Percentiles rank a stretch among this genome's conserved stretches.
These are phyloP conservation scores for Solanum etuberosum DNA, from an alignment of 257 asterid species.

Conservation along the genomic window DNA sequence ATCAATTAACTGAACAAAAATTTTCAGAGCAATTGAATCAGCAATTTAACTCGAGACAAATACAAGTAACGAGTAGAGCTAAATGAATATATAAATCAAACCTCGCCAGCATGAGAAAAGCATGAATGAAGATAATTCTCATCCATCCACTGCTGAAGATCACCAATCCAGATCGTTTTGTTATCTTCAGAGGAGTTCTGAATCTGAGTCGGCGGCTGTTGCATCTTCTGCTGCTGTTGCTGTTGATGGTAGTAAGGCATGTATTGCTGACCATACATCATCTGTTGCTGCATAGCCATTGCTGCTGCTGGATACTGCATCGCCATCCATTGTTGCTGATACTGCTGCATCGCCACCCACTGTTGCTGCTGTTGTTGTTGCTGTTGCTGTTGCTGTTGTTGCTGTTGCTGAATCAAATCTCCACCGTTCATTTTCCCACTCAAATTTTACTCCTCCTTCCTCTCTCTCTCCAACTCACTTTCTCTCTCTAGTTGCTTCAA, in stretches of 20 bases:
- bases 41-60: background rate
- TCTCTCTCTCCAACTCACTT: background rate
- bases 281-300: slow-evolving; percentile 72
- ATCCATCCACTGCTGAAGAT: slow-evolving; percentile 98
- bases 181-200: slow-evolving; percentile 72
- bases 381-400: slow-evolving; percentile 27
- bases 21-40: background rate
- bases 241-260: slow-evolving; percentile 68
- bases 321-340: slow-evolving; percentile 96
- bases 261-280: slow-evolving; percentile 83
- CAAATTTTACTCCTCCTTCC: slow-evolving; percentile 7
- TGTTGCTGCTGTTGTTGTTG: slow-evolving; percentile 74
- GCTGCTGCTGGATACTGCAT: slow-evolving; percentile 73
- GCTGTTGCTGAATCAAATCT: slow-evolving; percentile 61
- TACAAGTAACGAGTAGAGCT: background rate
- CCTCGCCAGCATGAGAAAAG: slow-evolving; percentile 77
- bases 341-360: slow-evolving; percentile 94
- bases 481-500: background rate
- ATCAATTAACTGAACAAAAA: background rate
- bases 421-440: slow-evolving; percentile 55
- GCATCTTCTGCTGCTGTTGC: slow-evolving; percentile 27
- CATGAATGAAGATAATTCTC: slow-evolving; percentile 74
- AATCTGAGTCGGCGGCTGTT: slow-evolving; percentile 40
- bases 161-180: slow-evolving; percentile 97
- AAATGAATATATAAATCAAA: slow-evolving; percentile 3